Conservation (phyloP, 2,329 filamentous ascomycete genomes). For the Didymosphaeria variabile region DNA sequence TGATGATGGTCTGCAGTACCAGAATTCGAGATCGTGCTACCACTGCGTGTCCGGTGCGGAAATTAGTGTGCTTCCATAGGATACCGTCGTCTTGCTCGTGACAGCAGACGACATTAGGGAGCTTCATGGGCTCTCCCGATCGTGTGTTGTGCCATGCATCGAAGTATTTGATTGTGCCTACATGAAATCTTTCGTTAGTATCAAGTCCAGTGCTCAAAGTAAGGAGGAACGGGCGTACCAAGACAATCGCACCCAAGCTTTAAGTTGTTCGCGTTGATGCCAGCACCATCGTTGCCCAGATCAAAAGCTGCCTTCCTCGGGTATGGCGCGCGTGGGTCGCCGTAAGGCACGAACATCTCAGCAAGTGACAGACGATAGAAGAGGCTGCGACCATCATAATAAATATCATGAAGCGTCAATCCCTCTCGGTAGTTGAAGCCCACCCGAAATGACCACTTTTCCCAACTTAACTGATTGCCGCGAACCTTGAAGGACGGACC, state of each 20-base stretch:
- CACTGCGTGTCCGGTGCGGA: conserved; percentile 30
- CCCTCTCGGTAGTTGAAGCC: conserved; percentile 59
- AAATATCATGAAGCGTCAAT: conserved; percentile 63
- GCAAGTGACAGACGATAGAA: conserved; percentile 73
- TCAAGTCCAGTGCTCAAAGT: not conserved
- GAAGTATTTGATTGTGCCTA: conserved; percentile 52
- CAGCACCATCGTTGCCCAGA: conserved; percentile 55
- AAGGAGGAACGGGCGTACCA: conserved; percentile 27
- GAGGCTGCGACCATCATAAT: conserved; percentile 71
- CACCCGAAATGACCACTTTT: conserved; percentile 56
- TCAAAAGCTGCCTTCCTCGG: conserved; percentile 71
- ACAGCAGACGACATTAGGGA: conserved; percentile 55
- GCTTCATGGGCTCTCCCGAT: conserved; percentile 46
- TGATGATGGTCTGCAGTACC: conserved; percentile 39
- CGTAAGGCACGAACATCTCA: conserved; percentile 76
- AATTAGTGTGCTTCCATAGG: conserved; percentile 42
- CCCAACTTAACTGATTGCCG: conserved; percentile 45
- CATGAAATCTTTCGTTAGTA: not conserved
- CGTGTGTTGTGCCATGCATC: conserved; percentile 50
- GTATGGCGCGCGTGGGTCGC: conserved; percentile 69
- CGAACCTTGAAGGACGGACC: conserved; percentile 34
- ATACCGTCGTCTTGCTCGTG: conserved; percentile 68
- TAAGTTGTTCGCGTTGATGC: conserved; percentile 55
- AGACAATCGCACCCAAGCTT: conserved; percentile 56
- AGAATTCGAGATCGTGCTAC: conserved; percentile 33